Evolutionary conservation across 1,139 yeast species (phyloP).

Genomic region (Blastobotrys niveus): DNA sequence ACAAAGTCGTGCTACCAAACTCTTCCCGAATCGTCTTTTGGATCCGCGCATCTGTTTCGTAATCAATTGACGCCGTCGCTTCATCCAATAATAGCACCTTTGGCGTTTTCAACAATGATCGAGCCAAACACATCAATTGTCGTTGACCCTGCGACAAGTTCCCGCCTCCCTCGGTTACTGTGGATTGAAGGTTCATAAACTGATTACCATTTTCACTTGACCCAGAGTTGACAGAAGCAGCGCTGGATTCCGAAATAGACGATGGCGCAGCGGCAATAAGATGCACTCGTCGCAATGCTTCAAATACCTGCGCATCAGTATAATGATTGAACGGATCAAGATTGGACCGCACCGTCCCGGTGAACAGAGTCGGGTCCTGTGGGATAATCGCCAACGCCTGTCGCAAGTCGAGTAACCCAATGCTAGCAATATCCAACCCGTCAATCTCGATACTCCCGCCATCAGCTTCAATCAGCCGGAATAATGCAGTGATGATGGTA

Average conservation of each 20-base stretch:
- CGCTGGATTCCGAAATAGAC: background rate
- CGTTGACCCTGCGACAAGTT: conserved; percentile 95
- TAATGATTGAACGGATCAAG: conserved; percentile 76
- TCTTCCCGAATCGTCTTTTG: conserved; percentile 88
- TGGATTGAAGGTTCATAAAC: conserved; percentile 60
- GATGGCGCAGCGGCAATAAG: conserved; percentile 41
- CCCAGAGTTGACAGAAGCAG: conserved; percentile 8
- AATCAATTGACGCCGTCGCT: conserved; percentile 95
- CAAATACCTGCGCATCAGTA: conserved; percentile 67
- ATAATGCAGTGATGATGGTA: conserved; percentile 89
- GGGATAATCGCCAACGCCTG: conserved; percentile 86
- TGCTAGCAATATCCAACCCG: conserved; percentile 78
- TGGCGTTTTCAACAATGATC: conserved; percentile 80
- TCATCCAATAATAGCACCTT: conserved; percentile 85
- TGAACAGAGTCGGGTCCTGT: conserved; percentile 86
- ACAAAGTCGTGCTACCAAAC: conserved; percentile 71
- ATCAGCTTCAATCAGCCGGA: conserved; percentile 88
- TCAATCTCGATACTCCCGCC: conserved; percentile 77
- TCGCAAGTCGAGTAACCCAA: conserved; percentile 77
- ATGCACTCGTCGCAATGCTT: conserved; percentile 80
- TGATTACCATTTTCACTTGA: conserved; percentile 65
- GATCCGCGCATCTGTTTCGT: conserved; percentile 83
- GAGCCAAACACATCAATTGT: conserved; percentile 85
- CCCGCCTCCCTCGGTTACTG: conserved; percentile 80
- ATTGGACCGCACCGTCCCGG: conserved; percentile 76